Evolutionary conservation across 495 filamentous ascomycete species (phyloP), one percentile per base, ranked within the genome.

Genomic region (Tuber indicum): DNA sequence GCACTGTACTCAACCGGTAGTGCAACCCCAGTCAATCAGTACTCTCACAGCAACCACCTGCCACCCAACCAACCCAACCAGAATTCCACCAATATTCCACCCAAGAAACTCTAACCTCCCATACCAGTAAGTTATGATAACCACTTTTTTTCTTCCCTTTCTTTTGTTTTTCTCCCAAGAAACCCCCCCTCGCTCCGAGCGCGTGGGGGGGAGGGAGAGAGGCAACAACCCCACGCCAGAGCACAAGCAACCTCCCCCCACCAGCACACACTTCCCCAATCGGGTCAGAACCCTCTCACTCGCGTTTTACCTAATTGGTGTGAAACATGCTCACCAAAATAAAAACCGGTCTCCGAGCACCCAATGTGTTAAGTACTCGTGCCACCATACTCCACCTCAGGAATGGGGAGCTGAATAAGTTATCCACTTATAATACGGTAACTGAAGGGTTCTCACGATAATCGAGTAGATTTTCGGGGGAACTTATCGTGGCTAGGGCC

Each of bases 251-350:
- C 58, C 26, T 17, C 32, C 52, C 47, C 47, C 43, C 19, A 49
- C 69, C 43, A 69, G 62, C 39, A 62, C 32, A 66, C 76, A 62
- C 77, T 73, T 80, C 76, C 76, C 73, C 26, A 71, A 74, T 75
- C 52, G 45, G 78, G 75, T 71, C 41, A 58, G 49, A 77, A 79
- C 76, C 76, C 21, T 72, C 78, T 79, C 78, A 79, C 45, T 10
- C 72, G 76, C 78, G 73, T 77, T 72, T 41, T 47, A 41, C 78
- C 77, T 46, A 8, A 71, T 79, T 47, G 8, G 62, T 77, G 2
- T 17, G 72, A 80, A 80, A 80, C 77, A 44, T 80, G 78, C 78
- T 80, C 78, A 80, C 70, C 76, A 73, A 44, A 66, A 66, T 26
- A 66, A 26, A 58, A n/a, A 41, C 2, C 49, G 10, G 10, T 0